Evolutionary conservation across 345 rosid species (phyloP).

Genomic region (Ceriops zippeliana): DNA sequence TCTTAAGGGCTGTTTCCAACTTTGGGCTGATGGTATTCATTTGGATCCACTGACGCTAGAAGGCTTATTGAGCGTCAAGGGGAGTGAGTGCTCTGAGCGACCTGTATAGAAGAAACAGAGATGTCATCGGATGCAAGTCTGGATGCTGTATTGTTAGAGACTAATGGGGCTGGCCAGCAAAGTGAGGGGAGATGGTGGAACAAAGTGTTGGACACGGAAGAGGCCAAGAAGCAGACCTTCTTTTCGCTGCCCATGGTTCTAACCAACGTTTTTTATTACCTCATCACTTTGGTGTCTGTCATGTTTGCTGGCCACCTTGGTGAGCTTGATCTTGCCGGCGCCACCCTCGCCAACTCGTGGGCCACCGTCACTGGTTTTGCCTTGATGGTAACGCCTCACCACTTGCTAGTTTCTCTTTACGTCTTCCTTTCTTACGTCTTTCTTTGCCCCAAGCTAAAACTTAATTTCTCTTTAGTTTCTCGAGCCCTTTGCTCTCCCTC

Average conservation of each 20-base stretch:
- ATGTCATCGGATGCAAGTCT: slow-evolving; percentile 7
- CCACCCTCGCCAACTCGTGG: slow-evolving; percentile 94
- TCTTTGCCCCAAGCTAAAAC: no score
- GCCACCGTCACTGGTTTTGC: slow-evolving; percentile 73
- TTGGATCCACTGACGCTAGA: no score
- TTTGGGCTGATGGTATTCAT: no score
- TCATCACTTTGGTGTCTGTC: slow-evolving; percentile 59
- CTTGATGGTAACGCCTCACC: slow-evolving; percentile 48
- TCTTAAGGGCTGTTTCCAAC: no score
- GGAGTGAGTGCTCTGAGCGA: background rate
- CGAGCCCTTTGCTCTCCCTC: no score
- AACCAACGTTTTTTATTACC: slow-evolving; percentile 51
- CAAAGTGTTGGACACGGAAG: slow-evolving; percentile 42
- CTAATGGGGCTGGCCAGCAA: slow-evolving; percentile 9
- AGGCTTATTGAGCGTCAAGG: no score
- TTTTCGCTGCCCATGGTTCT: slow-evolving; percentile 70
- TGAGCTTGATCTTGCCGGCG: slow-evolving; percentile 67
- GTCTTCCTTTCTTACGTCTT: no score
- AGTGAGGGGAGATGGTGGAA: slow-evolving; percentile 25
- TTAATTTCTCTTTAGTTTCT: no score
- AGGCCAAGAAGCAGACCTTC: slow-evolving; percentile 49
- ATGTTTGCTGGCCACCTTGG: slow-evolving; percentile 86
- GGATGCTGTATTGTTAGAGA: background rate
- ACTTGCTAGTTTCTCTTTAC: no score
- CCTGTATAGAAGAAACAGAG: background rate